A percentile compares a stretch with the other conserved stretches of the same genome.
phyloP scores from a whole-genome alignment of 1,284 basidiomycete species.

The Sporisorium sorghi region DNA sequence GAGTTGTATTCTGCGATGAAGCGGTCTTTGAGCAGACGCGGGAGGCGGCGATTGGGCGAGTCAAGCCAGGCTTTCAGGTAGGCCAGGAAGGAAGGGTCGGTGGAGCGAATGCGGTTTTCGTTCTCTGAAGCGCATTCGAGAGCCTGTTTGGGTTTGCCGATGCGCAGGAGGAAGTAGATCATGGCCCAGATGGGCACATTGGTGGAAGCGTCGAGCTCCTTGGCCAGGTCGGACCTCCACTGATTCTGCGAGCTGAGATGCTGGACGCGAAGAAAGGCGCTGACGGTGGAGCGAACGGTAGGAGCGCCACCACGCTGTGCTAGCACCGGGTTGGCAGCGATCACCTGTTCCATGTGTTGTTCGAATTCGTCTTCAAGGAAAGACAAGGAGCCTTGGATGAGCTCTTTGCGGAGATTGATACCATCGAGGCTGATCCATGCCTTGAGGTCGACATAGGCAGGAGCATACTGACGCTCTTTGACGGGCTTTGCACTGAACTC shows the following conservation, averaged over 20 bases:
- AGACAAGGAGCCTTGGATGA: slow-evolving; percentile 78
- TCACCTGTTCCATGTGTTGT: slow-evolving; percentile 86
- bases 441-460: slow-evolving; percentile 70
- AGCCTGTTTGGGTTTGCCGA: slow-evolving; percentile 84
- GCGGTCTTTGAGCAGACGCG: slow-evolving; percentile 76
- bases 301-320: slow-evolving; percentile 92
- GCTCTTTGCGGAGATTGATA: slow-evolving; percentile 71
- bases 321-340: slow-evolving; percentile 85
- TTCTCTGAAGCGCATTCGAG: slow-evolving; percentile 77
- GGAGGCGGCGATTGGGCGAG: slow-evolving; percentile 53
- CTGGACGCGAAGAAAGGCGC: slow-evolving; percentile 63
- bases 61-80: slow-evolving; percentile 89
- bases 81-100: slow-evolving; percentile 85
- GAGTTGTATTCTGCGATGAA: slow-evolving; percentile 89
- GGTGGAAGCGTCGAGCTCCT: slow-evolving; percentile 53
- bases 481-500: slow-evolving; percentile 65
- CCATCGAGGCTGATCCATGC: slow-evolving; percentile 37
- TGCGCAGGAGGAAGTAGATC: slow-evolving; percentile 88
- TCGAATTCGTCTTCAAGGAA: slow-evolving; percentile 80
- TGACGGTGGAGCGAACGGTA: slow-evolving; percentile 85
- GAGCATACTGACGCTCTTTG: slow-evolving; percentile 71
- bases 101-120: slow-evolving; percentile 80
- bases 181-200: slow-evolving; percentile 85
- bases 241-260: slow-evolving; percentile 58
- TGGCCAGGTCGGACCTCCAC: slow-evolving; percentile 61